Evolutionary conservation across 208 protist genomes (phyloP), one percentile per base, ranked within the genome.

Genomic region (Acanthamoeba culbertsoni): DNA sequence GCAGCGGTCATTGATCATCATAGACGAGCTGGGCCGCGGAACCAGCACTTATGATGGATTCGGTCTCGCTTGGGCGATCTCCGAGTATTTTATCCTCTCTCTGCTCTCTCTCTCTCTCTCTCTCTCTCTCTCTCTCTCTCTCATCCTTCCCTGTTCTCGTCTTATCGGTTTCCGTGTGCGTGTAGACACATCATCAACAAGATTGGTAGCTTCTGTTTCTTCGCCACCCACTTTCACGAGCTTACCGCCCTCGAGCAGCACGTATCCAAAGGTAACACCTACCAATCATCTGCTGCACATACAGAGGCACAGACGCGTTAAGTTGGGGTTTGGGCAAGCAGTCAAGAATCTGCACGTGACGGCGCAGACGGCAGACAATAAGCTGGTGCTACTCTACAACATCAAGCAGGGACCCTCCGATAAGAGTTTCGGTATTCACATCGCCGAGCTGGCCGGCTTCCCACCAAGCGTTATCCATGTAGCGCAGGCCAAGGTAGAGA

Each of bases 181-280:
- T 16, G 23, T 59, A 96, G 94, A 55, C 96, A 99, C 84, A 97
- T 99, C 43, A 97, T 96, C 31, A 96, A 94, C 6, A 96, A 97
- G 42, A 96, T 98, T n/a, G 94, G 97, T 1, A 92, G 97, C 14
- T 97, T 98, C 14, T 97, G 98, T 57, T 96, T 99, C 71, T 99
- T 99, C 95, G 99, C 99, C 26, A 99, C 99, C 16, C 99, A 99
- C 96, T 99, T 99, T 95, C 99, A 99, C 95, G 99, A 99, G 97
- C 97, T 99, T 46, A 99, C 99, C 16, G 97, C 97, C 59, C 96
- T 99, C 0, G 71, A 84, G 28, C 73, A 84, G 37, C 73, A 84
- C 43, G 55, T 55, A 18, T 43, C 73, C 28, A 84, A 84, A 84
- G 73, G 73, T 84, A 7, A 26, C 57, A n/a, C 2, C 51, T 7